Base-by-base conservation (phyloP, 495 filamentous ascomycete species). In the Penicillium psychrofluorescens region DNA sequence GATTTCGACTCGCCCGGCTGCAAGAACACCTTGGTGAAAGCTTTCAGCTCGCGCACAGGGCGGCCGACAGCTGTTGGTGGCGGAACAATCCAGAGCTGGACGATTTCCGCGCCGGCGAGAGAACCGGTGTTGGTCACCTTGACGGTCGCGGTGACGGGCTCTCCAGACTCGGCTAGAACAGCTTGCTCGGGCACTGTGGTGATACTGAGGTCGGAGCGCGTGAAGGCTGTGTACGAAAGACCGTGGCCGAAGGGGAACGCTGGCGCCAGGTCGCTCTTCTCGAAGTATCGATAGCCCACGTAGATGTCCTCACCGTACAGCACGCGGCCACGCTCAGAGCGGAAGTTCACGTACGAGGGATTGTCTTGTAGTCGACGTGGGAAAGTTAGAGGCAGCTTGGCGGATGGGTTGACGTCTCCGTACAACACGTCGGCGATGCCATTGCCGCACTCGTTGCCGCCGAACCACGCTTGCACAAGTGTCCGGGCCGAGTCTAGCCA, bases 181-280 rank as follows among this genome's bases (percentile, higher is more conserved):
- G 60, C 2, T 29, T 59, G 43, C 34, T 66, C 64, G 0, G 61
- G 61, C 0, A 45, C 42, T 4, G 63, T 64, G 13, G 45, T 14
- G 22, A 87, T 61, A 1, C 66, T 70, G 12, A 86, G 76, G 14
- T 79, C 64, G 10, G 78, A 78, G 56, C 87, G 88, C 29, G 70
- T 62, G 57, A 94, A 94, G 6, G 71, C 80, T 0, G 88, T 87
- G 61, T 92, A 94, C 0, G 83, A 87, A 8, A 95, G 76, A 14
- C 88, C 88, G 58, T 91, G 81, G 36, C 88, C 88, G 54, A 95
- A 94, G 37, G 83, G 71, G 66, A 92, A 92, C 0, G 84, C 72
- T 0, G 86, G 81, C 1, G 68, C 62, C 29, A 84, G 67, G 10
- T 76, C 66, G n/a, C 75, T 60, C 36, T 80, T 78, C 58, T 95